Percentiles rank a stretch among this genome's conserved stretches.
Evolutionary conservation across 495 filamentous ascomycete genomes (phyloP).

Genomic region (Podospora didyma): DNA sequence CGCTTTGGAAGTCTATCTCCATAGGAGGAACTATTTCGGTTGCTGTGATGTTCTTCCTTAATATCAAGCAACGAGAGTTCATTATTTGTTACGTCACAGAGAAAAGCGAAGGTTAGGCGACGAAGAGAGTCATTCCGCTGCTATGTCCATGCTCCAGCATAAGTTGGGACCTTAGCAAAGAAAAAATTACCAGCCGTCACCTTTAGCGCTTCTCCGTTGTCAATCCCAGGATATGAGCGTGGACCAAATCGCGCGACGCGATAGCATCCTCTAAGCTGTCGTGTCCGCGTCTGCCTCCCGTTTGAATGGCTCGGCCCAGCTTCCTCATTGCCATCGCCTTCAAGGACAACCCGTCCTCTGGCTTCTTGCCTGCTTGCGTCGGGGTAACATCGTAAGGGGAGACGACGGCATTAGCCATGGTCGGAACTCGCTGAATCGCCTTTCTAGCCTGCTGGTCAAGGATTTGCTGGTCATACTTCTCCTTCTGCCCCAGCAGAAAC

Average conservation of each 20-base stretch:
- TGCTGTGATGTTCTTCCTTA: too few species aligned
- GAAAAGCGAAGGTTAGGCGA: too few species aligned
- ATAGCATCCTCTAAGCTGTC: constrained; percentile 42
- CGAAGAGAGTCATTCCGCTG: too few species aligned
- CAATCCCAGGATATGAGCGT: neutral
- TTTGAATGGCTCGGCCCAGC: constrained; percentile 31
- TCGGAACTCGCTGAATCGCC: neutral
- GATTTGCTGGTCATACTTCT: neutral
- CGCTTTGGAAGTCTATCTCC: too few species aligned
- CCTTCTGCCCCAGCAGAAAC: neutral
- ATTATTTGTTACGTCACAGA: too few species aligned
- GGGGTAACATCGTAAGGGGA: neutral
- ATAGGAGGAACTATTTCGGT: too few species aligned
- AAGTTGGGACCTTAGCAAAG: too few species aligned
- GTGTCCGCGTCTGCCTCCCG: constrained; percentile 14
- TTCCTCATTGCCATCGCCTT: constrained; percentile 25
- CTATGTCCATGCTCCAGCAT: too few species aligned
- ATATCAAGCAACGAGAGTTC: too few species aligned
- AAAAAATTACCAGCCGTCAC: too few species aligned
- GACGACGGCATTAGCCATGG: neutral
- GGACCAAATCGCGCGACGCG: constrained; percentile 34
- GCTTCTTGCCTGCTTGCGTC: neutral
- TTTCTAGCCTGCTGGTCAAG: neutral
- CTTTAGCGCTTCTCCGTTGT: too few species aligned
- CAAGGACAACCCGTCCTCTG: constrained; percentile 18